phyloP scores from a whole-genome alignment of 495 filamentous ascomycete genomes.

The Neurospora pannonica region DNA sequence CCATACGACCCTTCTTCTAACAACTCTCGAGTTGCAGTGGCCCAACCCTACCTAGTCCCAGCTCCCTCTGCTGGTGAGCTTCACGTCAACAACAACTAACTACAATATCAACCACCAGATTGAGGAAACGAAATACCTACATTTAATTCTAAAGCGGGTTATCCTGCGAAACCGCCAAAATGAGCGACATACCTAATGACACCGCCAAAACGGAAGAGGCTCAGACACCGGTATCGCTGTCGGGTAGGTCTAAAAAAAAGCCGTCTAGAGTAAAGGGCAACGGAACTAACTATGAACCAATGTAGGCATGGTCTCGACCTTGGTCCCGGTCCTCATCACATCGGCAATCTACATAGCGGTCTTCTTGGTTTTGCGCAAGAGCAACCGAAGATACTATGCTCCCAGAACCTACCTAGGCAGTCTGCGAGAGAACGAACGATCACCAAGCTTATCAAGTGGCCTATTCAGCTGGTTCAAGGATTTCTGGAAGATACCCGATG shows the following conservation, averaged over 20 bases:
- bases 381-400: constrained; percentile 68
- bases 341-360: constrained; percentile 54
- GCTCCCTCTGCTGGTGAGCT: neutral
- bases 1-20: neutral
- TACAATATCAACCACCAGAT: neutral
- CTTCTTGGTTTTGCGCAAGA: constrained; percentile 70
- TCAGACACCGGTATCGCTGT: constrained; percentile 12
- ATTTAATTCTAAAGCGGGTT: constrained; percentile 3
- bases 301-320: constrained; percentile 54
- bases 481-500: constrained; percentile 74
- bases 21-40: neutral
- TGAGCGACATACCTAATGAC: constrained; percentile 3
- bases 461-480: constrained; percentile 64
- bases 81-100: neutral
- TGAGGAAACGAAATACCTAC: neutral
- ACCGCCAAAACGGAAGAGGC: neutral
- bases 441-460: constrained; percentile 58
- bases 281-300: neutral
- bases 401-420: constrained; percentile 80
- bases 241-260: constrained; percentile 12
- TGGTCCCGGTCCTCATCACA: constrained; percentile 59
- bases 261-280: neutral
- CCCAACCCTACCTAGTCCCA: neutral
- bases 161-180: constrained; percentile 13
- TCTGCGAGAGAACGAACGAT: constrained; percentile 57